Evolutionary conservation across 2,329 filamentous ascomycete species (phyloP), one percentile per base, ranked within the genome.

Genomic region (Penicillium sumatraense): DNA sequence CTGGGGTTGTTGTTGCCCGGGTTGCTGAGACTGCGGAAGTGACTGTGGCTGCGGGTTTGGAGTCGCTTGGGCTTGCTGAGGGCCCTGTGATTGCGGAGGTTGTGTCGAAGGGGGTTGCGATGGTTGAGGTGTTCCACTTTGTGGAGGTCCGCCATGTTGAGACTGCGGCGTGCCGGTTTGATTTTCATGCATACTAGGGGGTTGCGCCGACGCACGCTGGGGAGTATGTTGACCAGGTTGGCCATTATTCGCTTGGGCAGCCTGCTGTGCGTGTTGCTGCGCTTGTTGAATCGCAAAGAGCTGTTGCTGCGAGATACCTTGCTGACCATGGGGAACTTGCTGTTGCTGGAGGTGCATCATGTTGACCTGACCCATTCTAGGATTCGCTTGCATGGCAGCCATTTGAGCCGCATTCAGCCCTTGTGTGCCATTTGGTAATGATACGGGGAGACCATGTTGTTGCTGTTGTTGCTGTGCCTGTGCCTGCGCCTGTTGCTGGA

Each of bases 111-210:
- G 68, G 14, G 66, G 65, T 51, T 68, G 71, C 14, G 61, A 63
- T 18, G 73, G 66, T 38, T 75, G 71, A 44, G 76, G 73, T 26
- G 74, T 77, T 29, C 61, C 69, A 38, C 71, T 70, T 40, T 72
- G 71, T 57, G 71, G 70, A 13, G 69, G 75, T 3, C 69, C 72
- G 7, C 69, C 71, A 49, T 72, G 73, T 61, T 78, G 76, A n/a
- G 77, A 75, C 59, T 78, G 76, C 16, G 75, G 74, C 36, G 75
- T 75, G 3, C 70, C 74, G 45, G 69, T 73, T 53, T 76, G 75
- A 13, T 68, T 67, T 49, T 77, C 74, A 41, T 75, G 74, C 58
- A 78, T 72, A 52, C 64, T 73, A 56, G 76, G 77, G 35, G 75
- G 70, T 57, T 78, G 77, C 35, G 72, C 66, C 4, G 72, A 72